A percentile compares a stretch with the other conserved stretches of the same genome.
phyloP scores from a whole-genome alignment of 23 red algal species.

The Porphyridium purpureum region DNA sequence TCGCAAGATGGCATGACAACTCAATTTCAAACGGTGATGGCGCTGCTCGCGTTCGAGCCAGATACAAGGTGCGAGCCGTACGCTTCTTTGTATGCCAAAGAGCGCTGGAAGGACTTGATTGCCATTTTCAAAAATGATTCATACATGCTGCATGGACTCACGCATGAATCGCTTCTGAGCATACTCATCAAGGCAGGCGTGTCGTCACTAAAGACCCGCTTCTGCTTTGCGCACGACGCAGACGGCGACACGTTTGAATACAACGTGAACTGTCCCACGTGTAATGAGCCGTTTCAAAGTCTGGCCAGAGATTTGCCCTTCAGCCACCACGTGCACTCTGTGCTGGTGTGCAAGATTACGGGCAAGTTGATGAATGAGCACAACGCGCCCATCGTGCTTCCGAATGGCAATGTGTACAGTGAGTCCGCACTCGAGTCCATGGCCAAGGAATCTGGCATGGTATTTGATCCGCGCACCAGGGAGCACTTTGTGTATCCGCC shows the following conservation, averaged over 20 bases:
- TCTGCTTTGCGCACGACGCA: constrained; percentile 44
- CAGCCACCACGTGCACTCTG: constrained; percentile 65
- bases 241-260: too few relatives aligned
- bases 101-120: constrained; percentile 72
- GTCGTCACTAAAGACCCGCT: constrained; percentile 66
- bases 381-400: constrained; percentile 82
- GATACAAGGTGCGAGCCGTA: constrained; percentile 65
- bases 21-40: constrained; percentile 45
- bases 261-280: constrained; percentile 84
- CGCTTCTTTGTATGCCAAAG: constrained; percentile 47
- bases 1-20: constrained; percentile 14
- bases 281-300: constrained; percentile 58
- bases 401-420: constrained; percentile 92
- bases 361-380: constrained; percentile 91
- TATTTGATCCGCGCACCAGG: constrained; percentile 28
- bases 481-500: constrained; percentile 2
- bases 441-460: constrained; percentile 32
- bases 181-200: constrained; percentile 74
- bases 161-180: constrained; percentile 60
- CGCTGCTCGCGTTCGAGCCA: constrained; percentile 69
- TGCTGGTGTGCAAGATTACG: constrained; percentile 60
- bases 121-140: constrained; percentile 51
- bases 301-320: constrained; percentile 67
- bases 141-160: constrained; percentile 61
- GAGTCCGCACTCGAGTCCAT: constrained; percentile 32